Base-by-base conservation (phyloP, 2,329 filamentous ascomycete species). In the Penicillium sp. region DNA sequence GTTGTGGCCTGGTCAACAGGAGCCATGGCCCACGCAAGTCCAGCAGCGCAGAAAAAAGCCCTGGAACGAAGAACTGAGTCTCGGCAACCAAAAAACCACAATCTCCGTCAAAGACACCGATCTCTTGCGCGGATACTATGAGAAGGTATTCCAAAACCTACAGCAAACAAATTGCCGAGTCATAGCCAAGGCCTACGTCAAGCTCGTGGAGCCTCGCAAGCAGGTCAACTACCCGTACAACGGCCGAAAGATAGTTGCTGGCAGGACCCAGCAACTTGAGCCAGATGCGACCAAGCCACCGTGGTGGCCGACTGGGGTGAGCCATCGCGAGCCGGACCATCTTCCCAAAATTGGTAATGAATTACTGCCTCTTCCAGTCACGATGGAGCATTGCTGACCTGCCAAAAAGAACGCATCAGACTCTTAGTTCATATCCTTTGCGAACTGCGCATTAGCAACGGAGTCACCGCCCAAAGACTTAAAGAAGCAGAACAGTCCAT, bases 361-460 rank as follows among this genome's bases (percentile, higher is more conserved):
- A 43, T 8, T 18, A 25, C 13, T 10, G 1, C 10, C 3, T 47
- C 7, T 8, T 10, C 8, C 18, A 10, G 15, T 35, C 12, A 2
- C 12, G 1, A 3, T 33, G 7, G 20, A 39, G 3, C 12, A 40
- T 6, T 5, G 23, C 44, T 52, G 10, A 54, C 42, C 5, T 25
- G n/a, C 39, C 0, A 5, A 10, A 28, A 24, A 72, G 71, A 72
- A 42, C 62, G 71, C 12, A 68, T 73, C 27, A 62, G 64, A 27
- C 66, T 73, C 23, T 62, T 73, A 12, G 64, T 71, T 18, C 67
- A 73, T 51, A 70, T 73, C 24, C 62, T 73, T 12, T 68, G 69
- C 49, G 64, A 72, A 23, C 53, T 73, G 13, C 60, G 59, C 18
- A 59, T 65, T 15, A 68, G 59, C 41, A 60, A 71, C 44, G 65